phyloP scores from a whole-genome alignment of 2,329 filamentous ascomycete species.

The Graphiopsis chlorocephala region DNA sequence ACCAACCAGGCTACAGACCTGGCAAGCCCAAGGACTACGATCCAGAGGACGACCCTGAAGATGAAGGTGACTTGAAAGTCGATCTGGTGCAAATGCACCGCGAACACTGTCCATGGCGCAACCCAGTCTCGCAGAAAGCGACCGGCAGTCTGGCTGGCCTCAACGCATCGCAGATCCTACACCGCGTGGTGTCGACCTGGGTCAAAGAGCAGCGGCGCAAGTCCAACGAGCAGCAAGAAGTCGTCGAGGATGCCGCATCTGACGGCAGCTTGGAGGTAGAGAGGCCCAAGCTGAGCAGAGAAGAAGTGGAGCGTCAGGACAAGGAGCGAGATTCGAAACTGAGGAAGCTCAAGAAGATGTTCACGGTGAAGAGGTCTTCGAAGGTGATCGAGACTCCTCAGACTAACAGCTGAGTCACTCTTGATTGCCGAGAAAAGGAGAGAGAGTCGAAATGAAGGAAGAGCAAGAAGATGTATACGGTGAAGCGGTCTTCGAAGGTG shows the following conservation, averaged over 20 bases:
- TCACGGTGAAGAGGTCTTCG: conserved; percentile 32
- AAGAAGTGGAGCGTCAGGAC: conserved; percentile 33
- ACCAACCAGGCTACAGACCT: conserved; percentile 57
- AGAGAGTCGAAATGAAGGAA: conserved; percentile 30
- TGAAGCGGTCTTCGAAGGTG: conserved; percentile 28
- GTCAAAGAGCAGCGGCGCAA: conserved; percentile 32
- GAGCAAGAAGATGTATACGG: conserved; percentile 34
- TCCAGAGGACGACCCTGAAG: conserved; percentile 42
- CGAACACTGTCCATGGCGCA: conserved; percentile 40
- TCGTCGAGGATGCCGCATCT: background rate
- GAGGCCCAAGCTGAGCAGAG: conserved; percentile 18
- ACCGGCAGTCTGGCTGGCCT: conserved; percentile 32
- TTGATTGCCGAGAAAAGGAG: conserved; percentile 33
- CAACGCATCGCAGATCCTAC: conserved; percentile 34
- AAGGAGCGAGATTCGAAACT: conserved; percentile 35
- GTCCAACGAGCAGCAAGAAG: conserved; percentile 22
- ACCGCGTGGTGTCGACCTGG: conserved; percentile 31
- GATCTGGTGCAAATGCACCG: conserved; percentile 36
- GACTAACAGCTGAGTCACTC: background rate
- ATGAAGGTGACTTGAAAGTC: conserved; percentile 23
- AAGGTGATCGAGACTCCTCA: conserved; percentile 11
- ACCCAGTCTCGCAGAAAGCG: conserved; percentile 31
- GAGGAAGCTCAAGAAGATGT: conserved; percentile 34
- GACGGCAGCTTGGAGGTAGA: background rate
- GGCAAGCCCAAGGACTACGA: conserved; percentile 30